Evolutionary conservation across 257 asterid species (phyloP), one percentile per base, ranked within the genome.

Genomic region (Penstemon barbatus): DNA sequence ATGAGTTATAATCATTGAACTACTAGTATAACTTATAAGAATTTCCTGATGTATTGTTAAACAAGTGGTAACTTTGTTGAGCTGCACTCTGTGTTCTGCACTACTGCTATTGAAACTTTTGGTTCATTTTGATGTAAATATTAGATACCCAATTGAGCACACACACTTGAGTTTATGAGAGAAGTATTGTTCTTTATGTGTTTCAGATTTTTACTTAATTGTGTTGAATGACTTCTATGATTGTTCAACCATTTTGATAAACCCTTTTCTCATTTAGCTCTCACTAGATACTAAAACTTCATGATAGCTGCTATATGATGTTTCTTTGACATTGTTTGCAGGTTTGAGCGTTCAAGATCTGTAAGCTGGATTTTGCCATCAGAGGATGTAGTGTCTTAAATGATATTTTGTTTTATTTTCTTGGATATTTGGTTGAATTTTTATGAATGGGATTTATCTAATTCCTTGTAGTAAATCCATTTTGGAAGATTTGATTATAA

Each of bases 321-420:
- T 57, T 72, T 62, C 57, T 36, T 53, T 78, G 37, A 0, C 36
- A 10, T 38, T 25, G 8, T 45, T 55, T 70, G 25, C 75, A 78
- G 83, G 83, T 62, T 68, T 78, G 18, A 78, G 77, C n/a, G 83
- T 78, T 65, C 83, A 71, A 52, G 83, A 78, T 57, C 77, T 78
- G 44, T 78, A 64, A 78, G 64, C 42, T 64, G 67, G 63, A 49
- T 50, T 5, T 5, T 43, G 55, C 62, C 12, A 4, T 40, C 6
- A 7, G 25, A 37, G 37, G 5, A 5, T 40, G 68, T 59, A 44
- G 41, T 59, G 11, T 3, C 39, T 13, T 4, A 25, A 49, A 75
- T 48, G 61, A 52, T 60, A 48, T 66, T 66, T 50, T 56, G 69
- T 61, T 40, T 11, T 37, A 18, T 15, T 18, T 60, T 59, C 52